Evolutionary conservation across 495 filamentous ascomycete species (phyloP), one percentile per base, ranked within the genome.

Genomic region (Penicillium samsonianum): DNA sequence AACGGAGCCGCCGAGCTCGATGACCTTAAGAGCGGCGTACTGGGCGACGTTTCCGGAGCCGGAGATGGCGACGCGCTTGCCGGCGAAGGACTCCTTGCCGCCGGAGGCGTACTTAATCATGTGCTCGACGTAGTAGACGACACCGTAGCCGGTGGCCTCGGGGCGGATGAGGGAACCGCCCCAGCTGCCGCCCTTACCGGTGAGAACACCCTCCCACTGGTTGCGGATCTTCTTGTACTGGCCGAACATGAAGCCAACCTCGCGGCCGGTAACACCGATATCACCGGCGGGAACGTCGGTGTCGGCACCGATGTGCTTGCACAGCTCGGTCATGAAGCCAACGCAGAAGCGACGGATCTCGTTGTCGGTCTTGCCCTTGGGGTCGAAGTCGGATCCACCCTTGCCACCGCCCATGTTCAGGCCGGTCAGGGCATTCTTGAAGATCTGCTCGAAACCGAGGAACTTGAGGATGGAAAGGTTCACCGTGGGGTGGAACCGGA

Each of bases 351-450:
- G 90, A 61, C 94, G 90, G 80, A 98, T 98, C 82, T 98, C 94
- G 70, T 84, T 88, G 75, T 98, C 93, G 53, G 86, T 87, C 84
- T 97, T 98, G 81, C 92, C 92, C 84, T 98, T 98, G 72, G 94
- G 94, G 80, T 98, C 92, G 75, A 98, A 98, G 82, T 98, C 94
- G 73, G 94, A 88, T 64, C 94, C 94, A 78, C 94, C 94, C 82
- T 98, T 98, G 67, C 90, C 94, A 80, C 94, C 94, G 60, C 94
- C 94, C 85, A 98, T 98, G 82, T 85, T 94, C 71, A 98, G 77
- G 62, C 94, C 94, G 59, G 94, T 98, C 65, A 98, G 80, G 61
- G 94, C 94, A 92, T 98, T 98, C 87, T 98, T 98, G 84, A 98
- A 97, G 78, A 91, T 94, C 83, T 98, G 94, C 87, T 98, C 94